Percentiles rank a stretch among this genome's conserved stretches.
Evolutionary conservation across 2,329 filamentous ascomycete genomes (phyloP).

Genomic region (Aureobasidium sp.): DNA sequence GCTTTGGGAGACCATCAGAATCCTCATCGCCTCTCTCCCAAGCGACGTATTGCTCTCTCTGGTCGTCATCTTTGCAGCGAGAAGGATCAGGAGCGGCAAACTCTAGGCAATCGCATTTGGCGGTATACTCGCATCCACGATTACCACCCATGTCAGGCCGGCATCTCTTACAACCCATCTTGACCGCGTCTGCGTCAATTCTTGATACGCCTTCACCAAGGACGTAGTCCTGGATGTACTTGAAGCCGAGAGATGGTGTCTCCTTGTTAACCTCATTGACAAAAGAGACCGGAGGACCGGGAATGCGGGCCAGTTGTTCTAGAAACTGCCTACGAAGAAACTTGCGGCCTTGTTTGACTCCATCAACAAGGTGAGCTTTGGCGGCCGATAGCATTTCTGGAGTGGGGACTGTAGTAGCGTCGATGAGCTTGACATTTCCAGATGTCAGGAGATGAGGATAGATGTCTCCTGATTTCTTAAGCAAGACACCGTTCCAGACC

Average conservation of each 20-base stretch:
- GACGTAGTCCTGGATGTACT: conserved; percentile 59
- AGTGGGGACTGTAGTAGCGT: conserved; percentile 31
- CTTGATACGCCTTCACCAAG: conserved; percentile 54
- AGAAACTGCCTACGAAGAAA: conserved; percentile 36
- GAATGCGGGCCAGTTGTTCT: conserved; percentile 24
- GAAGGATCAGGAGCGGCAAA: conserved; percentile 47
- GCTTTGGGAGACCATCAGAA: conserved; percentile 36
- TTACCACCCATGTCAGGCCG: conserved; percentile 44
- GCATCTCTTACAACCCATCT: conserved; percentile 61
- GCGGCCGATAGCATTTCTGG: conserved; percentile 31
- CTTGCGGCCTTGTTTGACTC: conserved; percentile 28
- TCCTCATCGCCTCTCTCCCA: conserved; percentile 25
- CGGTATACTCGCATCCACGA: conserved; percentile 56
- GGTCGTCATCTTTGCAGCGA: conserved; percentile 11
- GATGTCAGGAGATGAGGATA: conserved; percentile 25
- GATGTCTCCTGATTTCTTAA: conserved; percentile 31
- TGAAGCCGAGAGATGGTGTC: conserved; percentile 55
- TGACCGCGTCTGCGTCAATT: conserved; percentile 52
- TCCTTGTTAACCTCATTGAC: conserved; percentile 55
- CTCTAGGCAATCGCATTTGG: conserved; percentile 60
- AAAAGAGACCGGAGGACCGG: conserved; percentile 46
- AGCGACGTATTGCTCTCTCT: conserved; percentile 21
- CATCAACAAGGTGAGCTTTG: conserved; percentile 14
- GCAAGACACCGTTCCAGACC: conserved; percentile 37
- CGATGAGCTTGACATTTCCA: conserved; percentile 19